A percentile compares a stretch with the other conserved stretches of the same genome.
Evolutionary conservation across 148 eudicot genomes (phyloP).

Genomic region (Diospyros lotus): DNA sequence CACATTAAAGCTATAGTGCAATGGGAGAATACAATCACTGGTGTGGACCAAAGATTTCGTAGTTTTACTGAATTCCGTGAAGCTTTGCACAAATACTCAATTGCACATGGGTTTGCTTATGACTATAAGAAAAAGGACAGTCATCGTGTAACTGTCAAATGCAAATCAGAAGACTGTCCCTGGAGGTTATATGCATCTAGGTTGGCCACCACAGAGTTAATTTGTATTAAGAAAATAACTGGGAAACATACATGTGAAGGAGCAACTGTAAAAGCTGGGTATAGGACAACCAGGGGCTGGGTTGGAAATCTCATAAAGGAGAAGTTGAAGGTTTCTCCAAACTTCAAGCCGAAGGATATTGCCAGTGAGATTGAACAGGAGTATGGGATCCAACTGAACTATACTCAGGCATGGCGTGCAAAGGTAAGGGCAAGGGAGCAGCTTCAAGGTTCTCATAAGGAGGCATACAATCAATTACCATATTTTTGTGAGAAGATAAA

Average conservation of each 20-base stretch:
- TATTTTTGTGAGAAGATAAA: slow-evolving; percentile 35
- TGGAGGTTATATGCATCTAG: slow-evolving; percentile 51
- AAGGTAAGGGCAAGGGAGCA: slow-evolving; percentile 49
- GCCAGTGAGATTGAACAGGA: slow-evolving; percentile 40
- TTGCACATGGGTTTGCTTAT: slow-evolving; percentile 49
- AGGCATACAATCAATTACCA: slow-evolving; percentile 45
- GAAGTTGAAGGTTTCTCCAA: slow-evolving; percentile 46
- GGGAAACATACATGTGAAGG: slow-evolving; percentile 41
- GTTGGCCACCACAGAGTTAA: slow-evolving; percentile 35
- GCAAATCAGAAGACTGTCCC: slow-evolving; percentile 49
- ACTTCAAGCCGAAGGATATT: slow-evolving; percentile 49
- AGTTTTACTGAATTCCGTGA: slow-evolving; percentile 44
- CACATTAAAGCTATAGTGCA: slow-evolving; percentile 29
- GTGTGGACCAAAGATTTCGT: slow-evolving; percentile 49
- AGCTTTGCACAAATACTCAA: slow-evolving; percentile 39
- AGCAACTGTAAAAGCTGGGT: slow-evolving; percentile 29
- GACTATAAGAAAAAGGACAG: slow-evolving; percentile 45
- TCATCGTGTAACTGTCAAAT: slow-evolving; percentile 42
- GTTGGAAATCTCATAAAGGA: slow-evolving; percentile 48
- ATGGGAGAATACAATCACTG: slow-evolving; percentile 45
- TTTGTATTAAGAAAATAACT: slow-evolving; percentile 45
- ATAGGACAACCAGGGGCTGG: slow-evolving; percentile 40
- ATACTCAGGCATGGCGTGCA: slow-evolving; percentile 58
- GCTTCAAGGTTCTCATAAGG: slow-evolving; percentile 43
- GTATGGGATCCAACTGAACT: slow-evolving; percentile 50